Percentiles rank a stretch among this genome's conserved stretches.
Evolutionary conservation across 352 stramenopile genomes (phyloP).

Genomic region (Thalassiosira oceanica): DNA sequence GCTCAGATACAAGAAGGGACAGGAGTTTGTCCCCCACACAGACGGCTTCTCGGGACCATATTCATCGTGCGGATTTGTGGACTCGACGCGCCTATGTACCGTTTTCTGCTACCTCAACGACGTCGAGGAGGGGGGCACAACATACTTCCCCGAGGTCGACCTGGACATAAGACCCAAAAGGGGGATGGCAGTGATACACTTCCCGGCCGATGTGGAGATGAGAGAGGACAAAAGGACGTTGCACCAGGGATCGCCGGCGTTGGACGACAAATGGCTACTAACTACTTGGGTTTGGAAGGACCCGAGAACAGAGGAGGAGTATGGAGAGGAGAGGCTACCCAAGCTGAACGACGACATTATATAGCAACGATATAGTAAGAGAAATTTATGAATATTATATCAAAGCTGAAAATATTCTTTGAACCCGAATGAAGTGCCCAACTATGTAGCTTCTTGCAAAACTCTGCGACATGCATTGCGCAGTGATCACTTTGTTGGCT

Average conservation of each 20-base stretch:
- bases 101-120: slow-evolving; percentile 82
- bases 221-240: slow-evolving; percentile 76
- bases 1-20: slow-evolving; percentile 73
- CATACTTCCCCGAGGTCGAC: slow-evolving; percentile 14
- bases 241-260: slow-evolving; percentile 69
- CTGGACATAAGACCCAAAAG: slow-evolving; percentile 64
- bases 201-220: slow-evolving; percentile 71
- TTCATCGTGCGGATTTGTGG: slow-evolving; percentile 71
- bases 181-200: slow-evolving; percentile 78
- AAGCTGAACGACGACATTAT: too few species aligned
- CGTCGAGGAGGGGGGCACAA: slow-evolving; percentile 46
- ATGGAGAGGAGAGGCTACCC: too few species aligned
- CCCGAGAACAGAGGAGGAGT: too few species aligned
- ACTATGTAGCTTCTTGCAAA: too few species aligned
- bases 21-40: slow-evolving; percentile 76
- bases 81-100: slow-evolving; percentile 69
- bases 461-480: too few species aligned
- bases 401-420: too few species aligned
- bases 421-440: too few species aligned
- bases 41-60: slow-evolving; percentile 78
- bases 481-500: too few species aligned
- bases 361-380: too few species aligned
- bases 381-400: too few species aligned
- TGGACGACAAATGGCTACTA: slow-evolving; percentile 81
- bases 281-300: too few species aligned